phyloP scores from a whole-genome alignment of 768 basidiomycete genomes.

The Psilocybe azurescens region DNA sequence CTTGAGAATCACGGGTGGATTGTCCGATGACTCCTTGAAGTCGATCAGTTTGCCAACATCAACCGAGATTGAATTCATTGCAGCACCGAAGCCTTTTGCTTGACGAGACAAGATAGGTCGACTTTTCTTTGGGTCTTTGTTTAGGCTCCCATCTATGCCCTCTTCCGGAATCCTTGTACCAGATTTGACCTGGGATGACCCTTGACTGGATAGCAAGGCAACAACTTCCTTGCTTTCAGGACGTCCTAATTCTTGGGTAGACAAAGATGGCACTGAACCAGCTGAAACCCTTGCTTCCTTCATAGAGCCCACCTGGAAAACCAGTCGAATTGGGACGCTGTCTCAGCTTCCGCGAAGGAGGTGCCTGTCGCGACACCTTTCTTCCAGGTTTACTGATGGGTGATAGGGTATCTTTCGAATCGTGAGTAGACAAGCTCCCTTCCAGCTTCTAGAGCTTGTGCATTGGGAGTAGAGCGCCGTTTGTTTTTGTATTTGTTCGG shows the following conservation, averaged over 20 bases:
- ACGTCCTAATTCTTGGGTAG: neutral
- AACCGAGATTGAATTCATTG: neutral
- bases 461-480: neutral
- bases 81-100: neutral
- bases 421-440: no score
- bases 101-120: neutral
- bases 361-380: no score
- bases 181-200: neutral
- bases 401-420: no score
- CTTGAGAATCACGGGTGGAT: neutral
- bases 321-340: no score
- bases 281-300: neutral
- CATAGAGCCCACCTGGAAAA: neutral
- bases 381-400: no score
- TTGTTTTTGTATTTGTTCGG: neutral
- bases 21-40: neutral
- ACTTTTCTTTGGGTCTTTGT: neutral
- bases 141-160: no score
- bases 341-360: no score
- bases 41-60: neutral
- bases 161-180: no score
- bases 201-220: neutral
- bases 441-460: neutral
- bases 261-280: neutral
- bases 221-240: neutral